Evolutionary conservation across 768 basidiomycete species (phyloP).

Genomic region (Boletus tomentosulus): DNA sequence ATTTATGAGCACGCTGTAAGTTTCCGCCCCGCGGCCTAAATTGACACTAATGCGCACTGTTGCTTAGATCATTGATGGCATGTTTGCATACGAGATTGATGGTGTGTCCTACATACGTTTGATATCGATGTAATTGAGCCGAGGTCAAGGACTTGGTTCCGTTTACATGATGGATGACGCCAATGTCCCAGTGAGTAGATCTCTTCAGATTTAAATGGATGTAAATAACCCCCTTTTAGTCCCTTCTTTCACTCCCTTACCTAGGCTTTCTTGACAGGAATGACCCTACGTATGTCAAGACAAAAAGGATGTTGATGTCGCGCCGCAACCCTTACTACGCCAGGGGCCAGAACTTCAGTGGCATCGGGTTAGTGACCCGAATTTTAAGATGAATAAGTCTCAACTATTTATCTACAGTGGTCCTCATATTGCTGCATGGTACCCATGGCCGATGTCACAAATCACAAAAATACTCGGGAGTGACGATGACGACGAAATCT

Average conservation of each 20-base stretch:
- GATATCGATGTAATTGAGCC: neutral
- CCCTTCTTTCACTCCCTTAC: constrained; percentile 74
- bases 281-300: constrained; percentile 59
- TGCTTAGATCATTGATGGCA: constrained; percentile 52
- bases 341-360: constrained; percentile 58
- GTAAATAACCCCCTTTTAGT: constrained; percentile 37
- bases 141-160: constrained; percentile 52
- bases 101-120: constrained; percentile 34
- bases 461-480: constrained; percentile 72
- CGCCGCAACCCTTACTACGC: constrained; percentile 66
- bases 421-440: constrained; percentile 67
- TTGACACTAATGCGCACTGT: neutral
- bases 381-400: neutral
- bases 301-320: constrained; percentile 59
- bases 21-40: neutral
- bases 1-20: constrained; percentile 60
- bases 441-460: constrained; percentile 84
- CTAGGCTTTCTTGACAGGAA: constrained; percentile 66
- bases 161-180: constrained; percentile 83
- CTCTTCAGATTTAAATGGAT: neutral
- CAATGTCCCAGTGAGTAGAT: constrained; percentile 64
- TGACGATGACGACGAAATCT: constrained; percentile 66
- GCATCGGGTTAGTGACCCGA: constrained; percentile 53
- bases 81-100: constrained; percentile 78
- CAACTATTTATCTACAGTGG: constrained; percentile 41